phyloP scores from a whole-genome alignment of 257 asterid species.

The Nyctanthes arbortristis region DNA sequence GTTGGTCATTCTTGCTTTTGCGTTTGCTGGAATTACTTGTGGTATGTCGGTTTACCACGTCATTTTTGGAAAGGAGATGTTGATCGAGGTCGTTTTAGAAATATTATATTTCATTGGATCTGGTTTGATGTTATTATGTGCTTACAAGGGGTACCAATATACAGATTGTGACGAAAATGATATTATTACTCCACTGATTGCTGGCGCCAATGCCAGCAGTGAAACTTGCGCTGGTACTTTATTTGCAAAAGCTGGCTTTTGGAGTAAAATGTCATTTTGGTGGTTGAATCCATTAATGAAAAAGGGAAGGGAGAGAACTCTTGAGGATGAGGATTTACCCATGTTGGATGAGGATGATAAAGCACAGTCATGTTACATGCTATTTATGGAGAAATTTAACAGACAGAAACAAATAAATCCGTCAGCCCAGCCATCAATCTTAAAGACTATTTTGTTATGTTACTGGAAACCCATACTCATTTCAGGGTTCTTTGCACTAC shows the following conservation, averaged over 20 bases:
- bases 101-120: constrained; percentile 57
- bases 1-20: constrained; percentile 48
- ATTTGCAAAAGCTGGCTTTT: constrained; percentile 53
- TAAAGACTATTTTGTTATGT: constrained; percentile 58
- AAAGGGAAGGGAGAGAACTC: constrained; percentile 65
- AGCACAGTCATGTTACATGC: no score
- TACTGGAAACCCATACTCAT: constrained; percentile 59
- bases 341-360: no score
- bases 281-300: constrained; percentile 90
- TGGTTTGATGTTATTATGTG: no score
- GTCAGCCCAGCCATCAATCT: constrained; percentile 56
- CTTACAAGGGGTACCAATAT: constrained; percentile 44
- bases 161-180: constrained; percentile 30
- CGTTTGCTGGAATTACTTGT: no score
- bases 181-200: constrained; percentile 58
- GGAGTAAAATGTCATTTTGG: constrained; percentile 71
- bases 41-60: constrained; percentile 42
- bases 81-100: constrained; percentile 45
- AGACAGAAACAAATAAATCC: no score
- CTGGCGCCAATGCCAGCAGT: constrained; percentile 24
- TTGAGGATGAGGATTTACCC: constrained; percentile 79
- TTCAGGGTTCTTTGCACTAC: no score
- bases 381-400: no score
- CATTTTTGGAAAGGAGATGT: constrained; percentile 34
- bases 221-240: constrained; percentile 31